Evolutionary conservation across 2,329 filamentous ascomycete species (phyloP).

Genomic region (Dothidotthia symphoricarpi): DNA sequence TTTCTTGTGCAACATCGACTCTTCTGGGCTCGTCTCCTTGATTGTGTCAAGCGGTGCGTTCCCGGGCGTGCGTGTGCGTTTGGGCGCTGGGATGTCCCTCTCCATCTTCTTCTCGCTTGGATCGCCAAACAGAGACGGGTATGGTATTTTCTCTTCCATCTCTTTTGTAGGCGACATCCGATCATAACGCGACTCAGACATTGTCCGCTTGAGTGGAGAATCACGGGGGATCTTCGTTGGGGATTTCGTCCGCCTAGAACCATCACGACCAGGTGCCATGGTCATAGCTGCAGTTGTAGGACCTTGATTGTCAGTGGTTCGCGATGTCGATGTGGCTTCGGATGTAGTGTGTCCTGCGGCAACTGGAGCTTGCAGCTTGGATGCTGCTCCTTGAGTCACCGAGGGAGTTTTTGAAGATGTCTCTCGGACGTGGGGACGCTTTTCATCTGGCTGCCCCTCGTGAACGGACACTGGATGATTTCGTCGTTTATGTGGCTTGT

Average conservation of each 20-base stretch:
- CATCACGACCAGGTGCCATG: constrained; percentile 21
- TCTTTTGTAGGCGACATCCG: constrained; percentile 11
- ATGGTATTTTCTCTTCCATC: constrained; percentile 20
- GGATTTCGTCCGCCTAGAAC: constrained; percentile 7
- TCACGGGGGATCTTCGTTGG: constrained; percentile 10
- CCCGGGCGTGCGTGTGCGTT: constrained; percentile 30
- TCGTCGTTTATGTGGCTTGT: constrained; percentile 34
- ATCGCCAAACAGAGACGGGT: constrained; percentile 37
- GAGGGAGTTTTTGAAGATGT: constrained; percentile 9
- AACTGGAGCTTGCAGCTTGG: too few relatives aligned
- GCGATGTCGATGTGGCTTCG: not conserved
- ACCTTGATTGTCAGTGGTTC: constrained; percentile 7
- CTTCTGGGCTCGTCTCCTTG: constrained; percentile 50
- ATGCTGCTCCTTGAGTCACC: constrained; percentile 25
- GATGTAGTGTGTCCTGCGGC: too few relatives aligned
- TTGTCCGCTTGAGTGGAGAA: constrained; percentile 6
- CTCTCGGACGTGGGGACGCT: constrained; percentile 33
- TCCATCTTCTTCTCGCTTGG: constrained; percentile 27
- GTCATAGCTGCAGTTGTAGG: constrained; percentile 25
- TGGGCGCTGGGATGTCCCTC: constrained; percentile 26
- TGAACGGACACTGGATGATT: constrained; percentile 33
- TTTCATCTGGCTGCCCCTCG: constrained; percentile 36
- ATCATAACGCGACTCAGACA: constrained; percentile 7
- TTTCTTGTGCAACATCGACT: constrained; percentile 44
- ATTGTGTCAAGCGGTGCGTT: constrained; percentile 50